phyloP scores from a whole-genome alignment of 495 filamentous ascomycete genomes.

The Neurospora hispaniola region DNA sequence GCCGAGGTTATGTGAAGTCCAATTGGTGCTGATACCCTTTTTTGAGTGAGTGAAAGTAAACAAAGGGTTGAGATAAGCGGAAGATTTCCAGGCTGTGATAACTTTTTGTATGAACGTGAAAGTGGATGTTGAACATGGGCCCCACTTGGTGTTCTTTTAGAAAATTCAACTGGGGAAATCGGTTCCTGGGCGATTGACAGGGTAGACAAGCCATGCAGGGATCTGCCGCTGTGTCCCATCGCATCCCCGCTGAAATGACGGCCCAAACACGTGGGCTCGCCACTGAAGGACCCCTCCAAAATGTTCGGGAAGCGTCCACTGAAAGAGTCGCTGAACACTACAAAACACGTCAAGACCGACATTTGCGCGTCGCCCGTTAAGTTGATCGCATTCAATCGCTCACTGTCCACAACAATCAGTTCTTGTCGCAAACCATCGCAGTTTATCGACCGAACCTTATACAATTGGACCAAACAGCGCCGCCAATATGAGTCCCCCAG shows the following conservation, averaged over 20 bases:
- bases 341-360: background rate
- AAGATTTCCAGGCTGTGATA: background rate
- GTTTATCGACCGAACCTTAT: background rate
- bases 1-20: background rate
- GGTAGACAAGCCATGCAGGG: background rate
- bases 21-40: background rate
- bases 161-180: background rate
- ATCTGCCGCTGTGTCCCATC: background rate
- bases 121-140: background rate
- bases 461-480: background rate
- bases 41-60: background rate
- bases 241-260: background rate
- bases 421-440: background rate
- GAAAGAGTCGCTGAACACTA: background rate
- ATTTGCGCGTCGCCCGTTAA: background rate
- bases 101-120: background rate
- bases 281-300: background rate
- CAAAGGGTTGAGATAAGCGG: background rate
- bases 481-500: conserved; percentile 32
- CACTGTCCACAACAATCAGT: background rate
- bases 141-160: background rate
- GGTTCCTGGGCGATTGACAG: background rate
- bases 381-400: background rate
- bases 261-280: background rate
- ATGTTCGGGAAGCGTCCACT: background rate